Evolutionary conservation across 1,284 basidiomycete genomes (phyloP), one percentile per base, ranked within the genome.

Genomic region (Ceratobasidium sp.): DNA sequence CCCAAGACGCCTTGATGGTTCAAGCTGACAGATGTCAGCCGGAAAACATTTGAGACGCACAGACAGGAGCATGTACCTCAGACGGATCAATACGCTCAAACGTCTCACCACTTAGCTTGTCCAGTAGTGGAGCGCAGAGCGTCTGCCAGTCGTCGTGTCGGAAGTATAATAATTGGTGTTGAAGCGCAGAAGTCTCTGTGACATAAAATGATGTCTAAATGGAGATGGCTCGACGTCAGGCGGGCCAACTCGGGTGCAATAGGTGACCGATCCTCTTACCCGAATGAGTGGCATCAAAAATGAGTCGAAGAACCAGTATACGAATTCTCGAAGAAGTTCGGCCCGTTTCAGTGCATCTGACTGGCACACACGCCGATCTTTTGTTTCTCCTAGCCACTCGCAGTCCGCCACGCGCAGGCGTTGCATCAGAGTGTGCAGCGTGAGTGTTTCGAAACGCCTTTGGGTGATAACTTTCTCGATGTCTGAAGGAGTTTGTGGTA

Each of bases 281-380:
- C 88, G 89, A 14, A 99, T 80, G 3, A 99, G 82, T 0, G 91
- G 88, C 2, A 94, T 82, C 6, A 99, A 78, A 77, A 96, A 92
- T 0, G 87, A 89, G 77, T 96, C 92, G 75, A 98, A 94, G 74
- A 96, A 89, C 96, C 96, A 99, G 78, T 89, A 92, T 7, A 98
- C 74, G 76, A 96, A 92, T 72, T 96, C 93, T 77, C 92, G 87
- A 0, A 95, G 79, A 12, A 98, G 81, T 77, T 92, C 86, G n/a
- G 86, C 83, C 9, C 92, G 86, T 78, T 92, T 94, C 30, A 86
- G 76, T 0, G 86, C 81, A 76, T 97, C 95, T 0, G 87, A 86
- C 0, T 87, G 85, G 2, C 88, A 83, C 0, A 88, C 72, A 0
- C 81, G 75, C 46, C 79, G 76, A 53, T 62, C 30, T 18, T 46